Conservation (phyloP, 495 filamentous ascomycete genomes). For the Sordaria brevicollis region DNA sequence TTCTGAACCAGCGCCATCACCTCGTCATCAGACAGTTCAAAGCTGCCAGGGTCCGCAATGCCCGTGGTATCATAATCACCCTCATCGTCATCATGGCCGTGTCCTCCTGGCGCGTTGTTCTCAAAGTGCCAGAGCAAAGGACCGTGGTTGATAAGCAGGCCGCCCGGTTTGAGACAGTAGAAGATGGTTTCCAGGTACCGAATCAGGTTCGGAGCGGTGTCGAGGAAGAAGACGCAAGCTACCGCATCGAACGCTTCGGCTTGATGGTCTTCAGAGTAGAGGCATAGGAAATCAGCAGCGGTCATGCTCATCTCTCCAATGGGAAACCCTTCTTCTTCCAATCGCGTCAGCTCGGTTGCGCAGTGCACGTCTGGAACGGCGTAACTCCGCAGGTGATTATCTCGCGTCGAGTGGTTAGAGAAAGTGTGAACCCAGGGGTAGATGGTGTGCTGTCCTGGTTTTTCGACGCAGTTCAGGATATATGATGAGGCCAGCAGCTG, state of each 20-base stretch:
- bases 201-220: conserved; percentile 89
- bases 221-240: conserved; percentile 86
- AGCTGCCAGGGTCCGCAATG: conserved; percentile 70
- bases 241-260: conserved; percentile 66
- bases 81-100: conserved; percentile 32
- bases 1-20: conserved; percentile 63
- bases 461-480: conserved; percentile 57
- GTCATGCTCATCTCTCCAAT: conserved; percentile 73
- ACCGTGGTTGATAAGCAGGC: conserved; percentile 81
- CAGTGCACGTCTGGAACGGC: conserved; percentile 72
- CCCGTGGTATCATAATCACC: conserved; percentile 35
- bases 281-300: conserved; percentile 69
- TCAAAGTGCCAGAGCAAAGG: conserved; percentile 89
- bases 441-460: conserved; percentile 47
- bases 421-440: conserved; percentile 75
- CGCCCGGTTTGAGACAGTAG: conserved; percentile 66
- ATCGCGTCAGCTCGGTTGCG: conserved; percentile 36
- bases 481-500: conserved; percentile 80
- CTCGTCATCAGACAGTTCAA: conserved; percentile 84
- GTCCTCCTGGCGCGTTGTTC: conserved; percentile 37
- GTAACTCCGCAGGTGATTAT: conserved; percentile 61
- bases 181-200: conserved; percentile 75
- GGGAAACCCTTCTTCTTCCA: conserved; percentile 6
- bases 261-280: conserved; percentile 55
- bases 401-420: conserved; percentile 62